Percentiles rank a stretch among this genome's conserved stretches.
Conservation (phyloP, 495 filamentous ascomycete genomes). For the Aeminium ludgeri region DNA sequence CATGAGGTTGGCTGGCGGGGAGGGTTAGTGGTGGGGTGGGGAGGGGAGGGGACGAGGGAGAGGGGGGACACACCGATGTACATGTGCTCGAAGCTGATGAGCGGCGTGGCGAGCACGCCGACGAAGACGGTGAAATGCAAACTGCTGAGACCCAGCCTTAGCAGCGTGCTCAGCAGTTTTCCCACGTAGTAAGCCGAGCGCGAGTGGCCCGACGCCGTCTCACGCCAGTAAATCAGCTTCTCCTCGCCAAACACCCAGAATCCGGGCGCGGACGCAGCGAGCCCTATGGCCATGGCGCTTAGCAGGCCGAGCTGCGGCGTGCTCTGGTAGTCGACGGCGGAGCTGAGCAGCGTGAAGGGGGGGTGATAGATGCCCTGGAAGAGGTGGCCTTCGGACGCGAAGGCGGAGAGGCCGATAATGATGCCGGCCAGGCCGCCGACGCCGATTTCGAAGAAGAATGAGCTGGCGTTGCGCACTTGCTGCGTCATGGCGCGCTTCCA, state of each 20-base stretch:
- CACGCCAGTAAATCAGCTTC: constrained; percentile 35
- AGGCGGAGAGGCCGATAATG: constrained; percentile 36
- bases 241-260: constrained; percentile 42
- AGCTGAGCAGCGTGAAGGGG: constrained; percentile 36
- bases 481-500: constrained; percentile 34
- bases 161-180: constrained; percentile 34
- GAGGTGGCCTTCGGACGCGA: constrained; percentile 30
- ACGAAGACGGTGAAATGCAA: constrained; percentile 39
- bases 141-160: constrained; percentile 33
- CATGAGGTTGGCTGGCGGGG: constrained; percentile 33
- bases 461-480: constrained; percentile 33
- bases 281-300: constrained; percentile 35
- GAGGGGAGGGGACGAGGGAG: constrained; percentile 23
- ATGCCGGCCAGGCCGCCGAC: constrained; percentile 34
- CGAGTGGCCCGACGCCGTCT: constrained; percentile 37
- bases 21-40: constrained; percentile 13
- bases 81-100: too few relatives aligned
- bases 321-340: constrained; percentile 31
- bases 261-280: constrained; percentile 35
- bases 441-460: constrained; percentile 36
- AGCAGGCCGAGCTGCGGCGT: constrained; percentile 35
- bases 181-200: constrained; percentile 38
- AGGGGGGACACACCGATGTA: constrained; percentile 20
- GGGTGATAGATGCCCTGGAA: constrained; percentile 35
- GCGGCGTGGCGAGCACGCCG: constrained; percentile 26